These are phyloP conservation scores for Fraxinus greggii DNA, from an alignment of 305 asterid genomes.

Conservation along the genomic window DNA sequence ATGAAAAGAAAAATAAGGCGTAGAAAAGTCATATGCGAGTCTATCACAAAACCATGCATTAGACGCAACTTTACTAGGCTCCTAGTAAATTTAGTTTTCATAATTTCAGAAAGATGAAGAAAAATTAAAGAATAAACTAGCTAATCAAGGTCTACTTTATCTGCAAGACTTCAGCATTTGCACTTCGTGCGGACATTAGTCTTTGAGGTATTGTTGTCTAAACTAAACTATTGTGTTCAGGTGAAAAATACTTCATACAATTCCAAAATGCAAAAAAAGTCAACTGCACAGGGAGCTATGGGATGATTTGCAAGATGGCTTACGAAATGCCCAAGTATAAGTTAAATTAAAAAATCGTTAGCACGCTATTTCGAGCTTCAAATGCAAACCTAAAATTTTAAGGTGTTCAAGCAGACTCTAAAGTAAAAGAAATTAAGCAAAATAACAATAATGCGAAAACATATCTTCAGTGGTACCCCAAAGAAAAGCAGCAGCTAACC, in stretches of 20 bases:
- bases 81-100: constrained; percentile 29
- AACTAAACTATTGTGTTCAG: not conserved
- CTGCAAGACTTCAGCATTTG: not conserved
- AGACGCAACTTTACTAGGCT: constrained; percentile 26
- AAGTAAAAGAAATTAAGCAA: not conserved
- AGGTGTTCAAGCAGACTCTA: not conserved
- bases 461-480: not conserved
- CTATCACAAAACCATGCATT: constrained; percentile 22
- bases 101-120: constrained; percentile 25
- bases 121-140: constrained; percentile 25
- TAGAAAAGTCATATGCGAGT: not conserved
- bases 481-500: constrained; percentile 23
- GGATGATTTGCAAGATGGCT: not conserved
- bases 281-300: constrained; percentile 1
- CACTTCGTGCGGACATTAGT: not conserved
- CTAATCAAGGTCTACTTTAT: constrained; percentile 14
- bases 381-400: not conserved
- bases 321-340: not conserved
- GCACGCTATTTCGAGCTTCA: constrained; percentile 1
- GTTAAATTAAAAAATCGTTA: constrained; percentile 12
- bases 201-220: not conserved
- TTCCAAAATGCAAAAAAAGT: not conserved
- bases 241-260: not conserved
- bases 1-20: constrained; percentile 28
- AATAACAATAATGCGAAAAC: constrained; percentile 7